phyloP scores from a whole-genome alignment of 495 filamentous ascomycete genomes.

The Penicillium goetzii region DNA sequence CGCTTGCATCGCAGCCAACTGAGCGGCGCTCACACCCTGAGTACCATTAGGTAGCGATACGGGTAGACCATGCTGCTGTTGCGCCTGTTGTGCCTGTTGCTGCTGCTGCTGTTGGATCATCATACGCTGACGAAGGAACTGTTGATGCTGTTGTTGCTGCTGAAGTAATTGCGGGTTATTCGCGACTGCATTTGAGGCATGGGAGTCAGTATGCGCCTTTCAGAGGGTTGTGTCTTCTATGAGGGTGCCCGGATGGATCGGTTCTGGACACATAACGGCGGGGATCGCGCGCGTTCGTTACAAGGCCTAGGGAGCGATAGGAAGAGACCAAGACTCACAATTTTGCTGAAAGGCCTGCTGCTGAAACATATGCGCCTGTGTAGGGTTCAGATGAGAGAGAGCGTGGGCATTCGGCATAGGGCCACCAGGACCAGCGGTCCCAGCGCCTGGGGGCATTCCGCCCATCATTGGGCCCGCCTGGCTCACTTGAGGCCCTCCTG shows the following conservation, averaged over 20 bases:
- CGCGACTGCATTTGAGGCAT: conserved; percentile 38
- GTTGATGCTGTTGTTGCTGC: conserved; percentile 47
- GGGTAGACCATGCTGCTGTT: conserved; percentile 55
- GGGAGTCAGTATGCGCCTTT: conserved; percentile 21
- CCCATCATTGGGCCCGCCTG: conserved; percentile 79
- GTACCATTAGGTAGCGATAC: conserved; percentile 64
- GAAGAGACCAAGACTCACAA: conserved; percentile 34
- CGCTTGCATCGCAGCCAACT: conserved; percentile 59
- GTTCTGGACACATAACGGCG: background rate
- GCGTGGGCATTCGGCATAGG: conserved; percentile 75
- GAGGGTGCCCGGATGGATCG: background rate
- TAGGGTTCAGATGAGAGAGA: conserved; percentile 75
- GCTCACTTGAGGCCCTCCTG: conserved; percentile 76
- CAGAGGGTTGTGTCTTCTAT: background rate
- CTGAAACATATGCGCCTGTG: conserved; percentile 66
- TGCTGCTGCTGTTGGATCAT: conserved; percentile 49
- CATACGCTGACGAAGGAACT: conserved; percentile 39
- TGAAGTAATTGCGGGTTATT: conserved; percentile 58
- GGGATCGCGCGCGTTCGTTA: background rate
- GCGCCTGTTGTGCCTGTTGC: conserved; percentile 46
- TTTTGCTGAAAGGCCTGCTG: conserved; percentile 55
- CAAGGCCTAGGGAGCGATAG: background rate
- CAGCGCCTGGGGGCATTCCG: conserved; percentile 74
- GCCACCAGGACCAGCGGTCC: conserved; percentile 54
- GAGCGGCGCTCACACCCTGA: conserved; percentile 57